A percentile compares a stretch with the other conserved stretches of the same genome.
These are phyloP conservation scores for Fusarium phyllophilum DNA, from an alignment of 2,329 filamentous ascomycete genomes.

Conservation along the genomic window DNA sequence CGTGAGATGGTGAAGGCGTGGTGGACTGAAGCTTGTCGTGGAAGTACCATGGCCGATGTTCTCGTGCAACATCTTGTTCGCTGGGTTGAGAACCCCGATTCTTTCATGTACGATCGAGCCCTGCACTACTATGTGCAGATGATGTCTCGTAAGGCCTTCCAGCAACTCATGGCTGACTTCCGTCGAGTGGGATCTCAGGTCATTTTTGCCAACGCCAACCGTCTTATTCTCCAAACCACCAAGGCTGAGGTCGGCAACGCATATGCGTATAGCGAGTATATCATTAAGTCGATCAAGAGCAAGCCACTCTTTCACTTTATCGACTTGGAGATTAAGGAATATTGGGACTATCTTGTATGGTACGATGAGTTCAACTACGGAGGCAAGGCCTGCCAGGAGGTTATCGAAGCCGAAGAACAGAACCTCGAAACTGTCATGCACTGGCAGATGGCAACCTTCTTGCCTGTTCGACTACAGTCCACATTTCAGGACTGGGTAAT, in stretches of 20 bases:
- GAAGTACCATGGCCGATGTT: constrained; percentile 94
- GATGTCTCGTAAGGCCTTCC: constrained; percentile 97
- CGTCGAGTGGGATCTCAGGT: constrained; percentile 93
- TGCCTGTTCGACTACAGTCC: constrained; percentile 82
- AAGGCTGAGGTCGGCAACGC: constrained; percentile 98
- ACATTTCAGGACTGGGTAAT: constrained; percentile 93
- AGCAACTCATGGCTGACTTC: constrained; percentile 97
- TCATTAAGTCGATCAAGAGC: constrained; percentile 94
- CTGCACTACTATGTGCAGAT: constrained; percentile 98
- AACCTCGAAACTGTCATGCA: constrained; percentile 93
- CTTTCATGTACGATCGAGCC: constrained; percentile 93
- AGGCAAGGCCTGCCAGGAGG: constrained; percentile 87
- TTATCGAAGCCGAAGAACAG: constrained; percentile 78
- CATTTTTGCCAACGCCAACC: constrained; percentile 91
- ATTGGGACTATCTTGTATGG: constrained; percentile 99
- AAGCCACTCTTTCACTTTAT: constrained; percentile 98
- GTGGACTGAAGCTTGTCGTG: constrained; percentile 94
- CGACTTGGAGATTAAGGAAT: constrained; percentile 96
- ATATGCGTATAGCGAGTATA: constrained; percentile 96
- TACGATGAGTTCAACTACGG: constrained; percentile 99
- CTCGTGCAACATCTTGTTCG: constrained; percentile 97
- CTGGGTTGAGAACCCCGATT: constrained; percentile 94
- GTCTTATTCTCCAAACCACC: constrained; percentile 91
- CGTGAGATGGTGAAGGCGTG: constrained; percentile 98
- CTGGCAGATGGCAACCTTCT: constrained; percentile 94